Evolutionary conservation across 2,329 filamentous ascomycete species (phyloP).

Genomic region (Verticillium alfalfae): DNA sequence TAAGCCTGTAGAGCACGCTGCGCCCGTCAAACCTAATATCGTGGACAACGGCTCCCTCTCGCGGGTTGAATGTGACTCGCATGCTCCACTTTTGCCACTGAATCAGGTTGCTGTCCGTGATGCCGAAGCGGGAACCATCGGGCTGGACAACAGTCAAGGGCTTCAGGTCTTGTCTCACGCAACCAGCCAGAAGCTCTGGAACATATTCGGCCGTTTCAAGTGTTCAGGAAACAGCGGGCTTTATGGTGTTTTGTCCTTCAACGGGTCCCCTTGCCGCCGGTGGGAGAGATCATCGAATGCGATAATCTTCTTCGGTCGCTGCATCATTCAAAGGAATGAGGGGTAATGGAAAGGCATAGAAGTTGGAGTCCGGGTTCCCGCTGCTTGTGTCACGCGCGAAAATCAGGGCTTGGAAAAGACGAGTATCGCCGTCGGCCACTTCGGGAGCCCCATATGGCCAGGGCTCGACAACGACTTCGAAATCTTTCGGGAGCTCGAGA

Average conservation of each 20-base stretch:
- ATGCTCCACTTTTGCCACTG: slow-evolving; percentile 54
- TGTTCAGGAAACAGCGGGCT: not conserved
- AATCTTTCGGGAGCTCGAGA: slow-evolving; percentile 17
- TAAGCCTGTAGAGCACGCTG: slow-evolving; percentile 50
- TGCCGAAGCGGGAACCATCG: slow-evolving; percentile 53
- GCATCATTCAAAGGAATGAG: slow-evolving; percentile 36
- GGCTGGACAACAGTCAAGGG: slow-evolving; percentile 57
- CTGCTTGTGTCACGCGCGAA: slow-evolving; percentile 22
- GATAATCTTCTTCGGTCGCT: slow-evolving; percentile 21
- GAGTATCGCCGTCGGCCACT: slow-evolving; percentile 18
- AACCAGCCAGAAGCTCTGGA: slow-evolving; percentile 31
- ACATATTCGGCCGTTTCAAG: slow-evolving; percentile 19
- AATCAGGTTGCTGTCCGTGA: slow-evolving; percentile 28
- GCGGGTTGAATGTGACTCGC: slow-evolving; percentile 52
- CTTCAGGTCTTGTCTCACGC: slow-evolving; percentile 47
- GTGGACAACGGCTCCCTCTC: slow-evolving; percentile 55
- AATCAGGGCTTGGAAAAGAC: slow-evolving; percentile 25
- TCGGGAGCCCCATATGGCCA: slow-evolving; percentile 26
- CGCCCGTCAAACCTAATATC: slow-evolving; percentile 53
- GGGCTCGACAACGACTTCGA: slow-evolving; percentile 39
- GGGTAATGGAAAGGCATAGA: slow-evolving; percentile 42
- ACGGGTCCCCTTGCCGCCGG: slow-evolving; percentile 21
- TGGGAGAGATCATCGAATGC: slow-evolving; percentile 25
- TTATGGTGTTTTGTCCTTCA: not conserved
- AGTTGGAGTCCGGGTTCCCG: slow-evolving; percentile 36